Evolutionary conservation across 2,329 filamentous ascomycete genomes (phyloP).

Genomic region (Pestalotiopsis sp.): DNA sequence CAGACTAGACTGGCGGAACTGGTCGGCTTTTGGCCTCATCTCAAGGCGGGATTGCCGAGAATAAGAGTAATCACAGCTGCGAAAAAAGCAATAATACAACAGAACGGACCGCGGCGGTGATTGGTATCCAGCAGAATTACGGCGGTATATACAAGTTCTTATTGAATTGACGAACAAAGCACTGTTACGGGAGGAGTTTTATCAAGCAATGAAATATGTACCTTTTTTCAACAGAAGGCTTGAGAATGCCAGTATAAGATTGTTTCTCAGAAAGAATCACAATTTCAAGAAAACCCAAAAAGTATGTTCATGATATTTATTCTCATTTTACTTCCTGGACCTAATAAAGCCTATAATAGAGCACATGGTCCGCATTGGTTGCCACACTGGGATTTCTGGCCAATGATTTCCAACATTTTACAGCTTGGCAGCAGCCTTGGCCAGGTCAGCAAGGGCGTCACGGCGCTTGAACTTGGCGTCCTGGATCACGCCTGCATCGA

Average conservation of each 20-base stretch:
- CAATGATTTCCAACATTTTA: conserved; percentile 7
- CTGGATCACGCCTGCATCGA: conserved; percentile 63
- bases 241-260: too few relatives aligned
- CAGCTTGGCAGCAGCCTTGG: conserved; percentile 47
- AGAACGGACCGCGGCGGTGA: too few relatives aligned
- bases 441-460: conserved; percentile 69
- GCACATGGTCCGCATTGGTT: not conserved
- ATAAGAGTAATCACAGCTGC: too few relatives aligned
- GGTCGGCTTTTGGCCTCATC: too few relatives aligned
- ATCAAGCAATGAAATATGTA: not conserved
- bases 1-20: not conserved
- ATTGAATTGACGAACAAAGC: too few relatives aligned
- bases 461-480: conserved; percentile 78
- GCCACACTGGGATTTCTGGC: not conserved
- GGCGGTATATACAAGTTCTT: too few relatives aligned
- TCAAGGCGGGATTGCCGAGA: too few relatives aligned
- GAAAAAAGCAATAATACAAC: too few relatives aligned
- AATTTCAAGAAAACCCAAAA: not conserved
- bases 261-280: too few relatives aligned
- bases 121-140: too few relatives aligned
- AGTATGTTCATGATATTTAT: not conserved
- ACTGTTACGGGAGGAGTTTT: too few relatives aligned
- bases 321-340: not conserved
- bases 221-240: too few relatives aligned
- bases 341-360: not conserved